Evolutionary conservation across 208 protist species (phyloP), one percentile per base, ranked within the genome.

Genomic region (Crithidia brevicula): DNA sequence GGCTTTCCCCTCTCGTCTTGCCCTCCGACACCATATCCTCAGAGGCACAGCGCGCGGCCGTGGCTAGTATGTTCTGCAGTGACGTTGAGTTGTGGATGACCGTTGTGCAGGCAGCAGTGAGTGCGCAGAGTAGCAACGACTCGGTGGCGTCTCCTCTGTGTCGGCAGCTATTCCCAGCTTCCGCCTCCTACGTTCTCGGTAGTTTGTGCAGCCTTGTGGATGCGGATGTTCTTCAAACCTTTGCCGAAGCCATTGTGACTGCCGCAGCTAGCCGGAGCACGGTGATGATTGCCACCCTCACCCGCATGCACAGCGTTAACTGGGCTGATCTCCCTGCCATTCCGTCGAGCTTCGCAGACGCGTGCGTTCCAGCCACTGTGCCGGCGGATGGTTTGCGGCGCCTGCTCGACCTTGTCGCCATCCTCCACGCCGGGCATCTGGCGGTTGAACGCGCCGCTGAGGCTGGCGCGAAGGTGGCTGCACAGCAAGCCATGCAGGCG

Each of bases 1-100:
- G 69, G 69, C 22, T 75, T 4, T 62, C 69, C 27, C 69, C 69
- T 7, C 28, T 75, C 30, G 46, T 68, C 7, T 34, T 75, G 0
- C 20, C 59, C 2, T 8, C 23, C 28, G 20, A 20, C 16, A 6
- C 3, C 7, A 27, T 42, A 0, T 28, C 10, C 16, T 3, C 57
- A 1, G 5, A 6, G 6, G 11, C 38, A 36, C 40, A 2, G 6
- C 1, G 23, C 3, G 28, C 31, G 13, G 8, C 25, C 25, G 33
- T 49, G 23, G 15, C 57, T 30, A 36, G 28, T 25, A 5, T 65
- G 10, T 36, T 51, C 11, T 20, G 33, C 1, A 2, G 20, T 5
- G 31, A 31, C n/a, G 16, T 5, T 2, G 45, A 33, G 25, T 33
- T 75, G 52, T 67, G 69, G 51, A 16, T 75, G 11, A 33, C 69